Base-by-base conservation (phyloP, 192 early-diverging fungal genomes). In the Coemansia sp. region DNA sequence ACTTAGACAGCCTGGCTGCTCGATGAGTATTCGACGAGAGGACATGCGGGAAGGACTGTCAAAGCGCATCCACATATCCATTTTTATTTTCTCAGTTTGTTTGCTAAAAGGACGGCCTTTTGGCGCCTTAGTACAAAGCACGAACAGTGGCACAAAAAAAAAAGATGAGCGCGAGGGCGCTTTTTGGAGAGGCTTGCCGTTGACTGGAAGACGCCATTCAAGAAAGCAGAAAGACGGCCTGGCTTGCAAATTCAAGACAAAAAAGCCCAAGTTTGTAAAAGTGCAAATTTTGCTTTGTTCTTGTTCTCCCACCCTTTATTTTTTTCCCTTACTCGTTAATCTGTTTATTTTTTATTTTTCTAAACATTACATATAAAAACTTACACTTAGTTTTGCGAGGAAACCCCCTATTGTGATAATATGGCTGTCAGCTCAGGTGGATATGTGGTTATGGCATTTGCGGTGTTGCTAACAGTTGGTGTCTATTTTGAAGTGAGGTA, bases 81-180 rank as follows among this genome's bases (percentile, higher is more conserved):
- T n/a, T 16, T 12, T n/a, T 60, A 36, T 13, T 9, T 34, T 9
- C 27, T 29, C 27, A 27, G 27, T 29, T 29, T 29, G 57, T 33
- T 60, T 60, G 57, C 3, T 52, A 9, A 52, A 52, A 52, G 20
- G 49, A 22, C 49, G 49, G 49, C 57, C 57, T 36, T 36, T 60
- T 33, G 57, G 57, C 6, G 4, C 7, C 49, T 52, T 52, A 24
- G 1, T 16, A n/a, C 31, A 60, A 60, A 60, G 57, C 5, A n/a
- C 31, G 57, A 5, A 24, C 8, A 16, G 57, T 60, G 57, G 33
- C 57, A 29, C 27, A 29, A 29, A 29, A 29, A 29, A 6, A 34
- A 34, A 33, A 18, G 31, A n/a, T 31, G 57, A 16, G 33, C 29
- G 57, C 16, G 57, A 9, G 57, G 57, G 16, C 9, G 29, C 31